Conservation (phyloP, 139 green algal species). For the Chlamydomonas applanata region DNA sequence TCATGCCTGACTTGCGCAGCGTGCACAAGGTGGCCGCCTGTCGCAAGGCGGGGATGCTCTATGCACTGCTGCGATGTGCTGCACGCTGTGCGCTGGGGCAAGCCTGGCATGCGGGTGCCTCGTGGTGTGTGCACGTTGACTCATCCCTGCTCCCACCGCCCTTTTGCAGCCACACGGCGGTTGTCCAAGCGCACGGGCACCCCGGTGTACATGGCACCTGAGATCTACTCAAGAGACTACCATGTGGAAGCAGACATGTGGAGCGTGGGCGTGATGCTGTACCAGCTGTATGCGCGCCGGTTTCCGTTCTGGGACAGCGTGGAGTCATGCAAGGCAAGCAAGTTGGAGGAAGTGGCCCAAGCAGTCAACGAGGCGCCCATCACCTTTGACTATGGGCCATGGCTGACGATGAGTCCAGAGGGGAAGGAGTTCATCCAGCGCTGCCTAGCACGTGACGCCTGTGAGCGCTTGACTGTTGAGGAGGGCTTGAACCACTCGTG, state of each 20-base stretch:
- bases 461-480: constrained; percentile 31
- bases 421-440: constrained; percentile 25
- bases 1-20: too few species aligned
- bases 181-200: constrained; percentile 70
- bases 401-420: constrained; percentile 41
- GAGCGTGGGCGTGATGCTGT: constrained; percentile 78
- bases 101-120: too few species aligned
- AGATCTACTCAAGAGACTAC: constrained; percentile 78
- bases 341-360: constrained; percentile 27
- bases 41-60: too few species aligned
- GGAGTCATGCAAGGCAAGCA: constrained; percentile 7
- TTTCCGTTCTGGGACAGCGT: constrained; percentile 58
- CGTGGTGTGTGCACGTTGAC: too few species aligned
- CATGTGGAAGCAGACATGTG: constrained; percentile 75
- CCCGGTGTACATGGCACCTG: constrained; percentile 82
- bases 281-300: constrained; percentile 58
- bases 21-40: too few species aligned
- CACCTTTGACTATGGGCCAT: constrained; percentile 42
- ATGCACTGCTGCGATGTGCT: too few species aligned
- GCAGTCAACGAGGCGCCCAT: constrained; percentile 25
- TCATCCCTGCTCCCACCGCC: too few species aligned
- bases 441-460: constrained; percentile 42
- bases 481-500: constrained; percentile 51
- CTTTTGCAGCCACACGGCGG: not conserved
- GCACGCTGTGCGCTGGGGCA: too few species aligned